Evolutionary conservation across 2,329 filamentous ascomycete species (phyloP).

Genomic region (Escovopsis sp.): DNA sequence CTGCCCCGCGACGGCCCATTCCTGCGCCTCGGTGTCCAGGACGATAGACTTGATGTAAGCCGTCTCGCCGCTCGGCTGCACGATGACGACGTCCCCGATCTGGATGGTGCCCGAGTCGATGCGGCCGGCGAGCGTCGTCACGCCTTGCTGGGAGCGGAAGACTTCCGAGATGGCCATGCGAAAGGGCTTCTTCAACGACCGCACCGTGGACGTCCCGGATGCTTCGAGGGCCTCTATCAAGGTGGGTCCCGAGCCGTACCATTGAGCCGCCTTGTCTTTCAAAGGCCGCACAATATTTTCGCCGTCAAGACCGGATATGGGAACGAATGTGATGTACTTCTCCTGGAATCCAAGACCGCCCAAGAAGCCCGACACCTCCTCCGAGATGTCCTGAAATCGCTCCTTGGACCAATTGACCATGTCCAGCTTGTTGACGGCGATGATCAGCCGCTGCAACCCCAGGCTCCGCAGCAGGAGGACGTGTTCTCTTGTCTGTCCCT

Average conservation of each 20-base stretch:
- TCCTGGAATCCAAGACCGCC: slow-evolving; percentile 64
- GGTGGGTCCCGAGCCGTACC: slow-evolving; percentile 62
- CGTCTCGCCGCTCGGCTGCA: slow-evolving; percentile 68
- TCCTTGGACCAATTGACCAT: slow-evolving; percentile 68
- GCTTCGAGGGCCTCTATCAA: slow-evolving; percentile 72
- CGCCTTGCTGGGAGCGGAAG: slow-evolving; percentile 66
- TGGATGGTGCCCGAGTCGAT: slow-evolving; percentile 76
- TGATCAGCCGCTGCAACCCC: slow-evolving; percentile 73
- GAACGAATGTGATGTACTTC: slow-evolving; percentile 74
- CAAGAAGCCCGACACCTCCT: slow-evolving; percentile 73
- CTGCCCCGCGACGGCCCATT: slow-evolving; percentile 89
- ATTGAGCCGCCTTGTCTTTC: slow-evolving; percentile 42
- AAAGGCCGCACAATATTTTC: slow-evolving; percentile 62
- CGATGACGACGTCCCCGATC: slow-evolving; percentile 61
- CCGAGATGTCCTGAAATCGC: slow-evolving; percentile 70
- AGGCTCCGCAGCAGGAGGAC: slow-evolving; percentile 79
- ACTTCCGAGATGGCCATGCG: slow-evolving; percentile 80
- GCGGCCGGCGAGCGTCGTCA: slow-evolving; percentile 71
- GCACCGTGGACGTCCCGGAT: slow-evolving; percentile 51
- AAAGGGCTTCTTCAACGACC: slow-evolving; percentile 62
- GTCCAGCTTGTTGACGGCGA: slow-evolving; percentile 94
- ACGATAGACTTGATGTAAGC: slow-evolving; percentile 72
- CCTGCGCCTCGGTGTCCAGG: slow-evolving; percentile 53
- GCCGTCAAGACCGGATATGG: slow-evolving; percentile 76
- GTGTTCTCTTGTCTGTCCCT: slow-evolving; percentile 89